Percentiles rank a stretch among this genome's conserved stretches.
Conservation (phyloP, 1,284 basidiomycete species). For the Salmacisia buchloeana region DNA sequence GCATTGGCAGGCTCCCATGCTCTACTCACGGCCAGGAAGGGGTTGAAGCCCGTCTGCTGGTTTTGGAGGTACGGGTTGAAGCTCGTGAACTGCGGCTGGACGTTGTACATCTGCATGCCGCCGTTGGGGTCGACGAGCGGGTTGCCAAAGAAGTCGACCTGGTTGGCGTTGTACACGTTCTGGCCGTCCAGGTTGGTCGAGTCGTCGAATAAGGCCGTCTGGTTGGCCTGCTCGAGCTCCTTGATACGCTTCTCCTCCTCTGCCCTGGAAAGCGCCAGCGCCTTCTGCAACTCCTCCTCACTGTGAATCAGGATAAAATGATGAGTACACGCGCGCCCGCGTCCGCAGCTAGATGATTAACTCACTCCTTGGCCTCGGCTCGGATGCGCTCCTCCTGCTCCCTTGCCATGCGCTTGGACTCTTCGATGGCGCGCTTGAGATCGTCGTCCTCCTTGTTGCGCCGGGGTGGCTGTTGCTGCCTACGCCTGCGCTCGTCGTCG, state of each 20-base stretch:
- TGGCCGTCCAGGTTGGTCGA: constrained; percentile 41
- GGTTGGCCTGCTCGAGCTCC: constrained; percentile 67
- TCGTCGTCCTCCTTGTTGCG: constrained; percentile 56
- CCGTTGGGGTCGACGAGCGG: constrained; percentile 33
- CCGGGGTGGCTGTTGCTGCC: constrained; percentile 53
- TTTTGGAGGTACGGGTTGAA: constrained; percentile 57
- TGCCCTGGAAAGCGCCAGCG: constrained; percentile 76
- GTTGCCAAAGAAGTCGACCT: constrained; percentile 42
- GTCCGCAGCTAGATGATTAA: no score
- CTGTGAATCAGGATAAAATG: constrained; percentile 26
- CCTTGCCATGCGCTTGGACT: constrained; percentile 52
- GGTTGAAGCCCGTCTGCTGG: constrained; percentile 49
- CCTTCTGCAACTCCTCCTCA: constrained; percentile 72
- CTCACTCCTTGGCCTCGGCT: constrained; percentile 32
- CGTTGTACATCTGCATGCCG: constrained; percentile 27
- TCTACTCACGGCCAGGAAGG: constrained; percentile 18
- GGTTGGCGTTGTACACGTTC: constrained; percentile 39
- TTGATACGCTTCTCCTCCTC: constrained; percentile 57
- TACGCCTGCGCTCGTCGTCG: constrained; percentile 66
- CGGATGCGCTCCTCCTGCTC: constrained; percentile 43
- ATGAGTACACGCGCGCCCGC: not conserved
- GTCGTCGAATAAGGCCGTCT: constrained; percentile 73
- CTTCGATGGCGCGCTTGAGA: constrained; percentile 54
- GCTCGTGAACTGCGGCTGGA: constrained; percentile 56
- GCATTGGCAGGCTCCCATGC: not conserved